phyloP scores from a whole-genome alignment of 768 basidiomycete species.

The Mycena sanguinolenta region DNA sequence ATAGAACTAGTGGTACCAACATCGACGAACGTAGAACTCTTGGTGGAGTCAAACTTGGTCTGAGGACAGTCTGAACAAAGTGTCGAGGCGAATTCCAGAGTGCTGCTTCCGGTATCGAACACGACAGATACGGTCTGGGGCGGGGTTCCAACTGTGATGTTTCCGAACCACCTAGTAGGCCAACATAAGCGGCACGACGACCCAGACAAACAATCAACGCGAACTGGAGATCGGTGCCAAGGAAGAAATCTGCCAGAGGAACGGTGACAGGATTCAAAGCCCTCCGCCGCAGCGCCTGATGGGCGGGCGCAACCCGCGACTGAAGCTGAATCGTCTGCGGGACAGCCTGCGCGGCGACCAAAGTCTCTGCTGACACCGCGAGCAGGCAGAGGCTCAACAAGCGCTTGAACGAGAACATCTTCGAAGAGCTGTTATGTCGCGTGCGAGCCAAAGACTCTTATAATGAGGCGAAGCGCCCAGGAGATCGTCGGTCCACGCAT shows the following conservation, averaged over 20 bases:
- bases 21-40: conserved; percentile 66
- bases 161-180: conserved; percentile 64
- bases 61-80: conserved; percentile 61
- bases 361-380: neutral
- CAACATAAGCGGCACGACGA: conserved; percentile 8
- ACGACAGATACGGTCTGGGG: conserved; percentile 65
- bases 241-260: conserved; percentile 65
- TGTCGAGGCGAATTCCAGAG: conserved; percentile 44
- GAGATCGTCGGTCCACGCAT: neutral
- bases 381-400: conserved; percentile 25
- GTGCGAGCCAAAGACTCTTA: neutral
- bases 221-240: conserved; percentile 71
- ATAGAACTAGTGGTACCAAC: conserved; percentile 56
- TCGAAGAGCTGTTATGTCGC: neutral
- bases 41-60: conserved; percentile 59
- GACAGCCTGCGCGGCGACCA: conserved; percentile 18
- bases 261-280: conserved; percentile 55
- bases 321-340: conserved; percentile 33
- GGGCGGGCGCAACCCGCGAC: conserved; percentile 30
- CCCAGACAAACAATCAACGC: conserved; percentile 29
- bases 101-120: conserved; percentile 67
- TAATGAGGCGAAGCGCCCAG: too few relatives aligned
- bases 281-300: conserved; percentile 46
- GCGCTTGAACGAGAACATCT: conserved; percentile 26
- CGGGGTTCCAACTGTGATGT: conserved; percentile 67